A percentile compares a stretch with the other conserved stretches of the same genome.
Evolutionary conservation across 2,329 filamentous ascomycete genomes (phyloP).

Genomic region (Pseudophaeomoniella oleicola): DNA sequence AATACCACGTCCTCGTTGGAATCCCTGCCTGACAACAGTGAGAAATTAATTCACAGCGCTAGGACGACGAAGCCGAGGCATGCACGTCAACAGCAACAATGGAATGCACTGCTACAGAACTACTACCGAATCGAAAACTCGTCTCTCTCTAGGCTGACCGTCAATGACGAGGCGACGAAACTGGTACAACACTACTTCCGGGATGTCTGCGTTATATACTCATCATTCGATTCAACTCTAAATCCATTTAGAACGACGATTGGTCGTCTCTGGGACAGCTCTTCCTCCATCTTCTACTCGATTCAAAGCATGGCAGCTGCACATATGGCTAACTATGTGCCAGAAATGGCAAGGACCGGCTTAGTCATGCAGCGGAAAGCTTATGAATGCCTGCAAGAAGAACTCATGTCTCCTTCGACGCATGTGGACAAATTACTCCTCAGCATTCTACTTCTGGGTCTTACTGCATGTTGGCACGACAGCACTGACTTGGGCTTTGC

Average conservation of each 20-base stretch:
- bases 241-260: conserved; percentile 48
- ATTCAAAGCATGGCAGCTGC: conserved; percentile 52
- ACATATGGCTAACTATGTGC: conserved; percentile 43
- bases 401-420: conserved; percentile 30
- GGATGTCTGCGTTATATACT: conserved; percentile 46
- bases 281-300: conserved; percentile 42
- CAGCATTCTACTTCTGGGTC: conserved; percentile 43
- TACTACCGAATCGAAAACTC: not conserved
- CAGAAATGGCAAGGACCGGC: conserved; percentile 34
- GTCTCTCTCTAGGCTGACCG: conserved; percentile 7
- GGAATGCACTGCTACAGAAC: not conserved
- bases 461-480: conserved; percentile 47
- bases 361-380: conserved; percentile 38
- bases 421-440: conserved; percentile 35
- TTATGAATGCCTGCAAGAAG: conserved; percentile 34
- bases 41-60: too few relatives aligned
- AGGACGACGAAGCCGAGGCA: not conserved
- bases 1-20: too few relatives aligned
- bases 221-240: conserved; percentile 48
- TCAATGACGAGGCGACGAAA: conserved; percentile 37
- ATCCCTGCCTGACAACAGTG: too few relatives aligned
- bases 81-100: not conserved
- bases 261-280: conserved; percentile 42
- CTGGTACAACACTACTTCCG: conserved; percentile 51
- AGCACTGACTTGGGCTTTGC: conserved; percentile 39